Conservation (phyloP, 164 flowering plant genomes). For the Cinnamomum micranthum region DNA sequence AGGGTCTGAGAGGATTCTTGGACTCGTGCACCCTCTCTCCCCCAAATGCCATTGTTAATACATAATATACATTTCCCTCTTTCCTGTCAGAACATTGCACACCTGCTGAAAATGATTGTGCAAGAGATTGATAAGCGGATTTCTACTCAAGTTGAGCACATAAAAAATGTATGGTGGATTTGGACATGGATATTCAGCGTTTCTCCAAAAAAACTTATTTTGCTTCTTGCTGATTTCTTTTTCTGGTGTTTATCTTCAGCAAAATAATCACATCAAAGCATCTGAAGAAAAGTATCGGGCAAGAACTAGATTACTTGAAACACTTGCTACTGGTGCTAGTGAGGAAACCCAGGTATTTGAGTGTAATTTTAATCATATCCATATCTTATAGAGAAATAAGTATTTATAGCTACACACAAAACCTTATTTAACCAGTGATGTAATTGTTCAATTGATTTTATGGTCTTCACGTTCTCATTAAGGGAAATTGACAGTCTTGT, state of each 20-base stretch:
- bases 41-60: not conserved
- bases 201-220: not conserved
- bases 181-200: not conserved
- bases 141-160: constrained; percentile 62
- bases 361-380: not conserved
- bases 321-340: constrained; percentile 67
- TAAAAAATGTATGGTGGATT: constrained; percentile 49
- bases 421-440: not conserved
- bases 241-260: constrained; percentile 45
- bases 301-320: constrained; percentile 66
- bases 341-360: constrained; percentile 79
- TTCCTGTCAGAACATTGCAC: constrained; percentile 55
- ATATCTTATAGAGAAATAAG: not conserved
- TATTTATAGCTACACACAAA: not conserved
- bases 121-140: constrained; percentile 72
- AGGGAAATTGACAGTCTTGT: not conserved
- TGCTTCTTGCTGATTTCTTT: constrained; percentile 1
- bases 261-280: constrained; percentile 59
- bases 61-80: not conserved
- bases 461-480: not conserved
- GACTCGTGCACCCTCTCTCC: not conserved
- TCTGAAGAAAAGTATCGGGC: constrained; percentile 76
- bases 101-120: constrained; percentile 55
- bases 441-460: constrained; percentile 3
- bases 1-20: constrained; percentile 10